Conservation (phyloP, 1,284 basidiomycete genomes). For the Papiliotrema laurentii region DNA sequence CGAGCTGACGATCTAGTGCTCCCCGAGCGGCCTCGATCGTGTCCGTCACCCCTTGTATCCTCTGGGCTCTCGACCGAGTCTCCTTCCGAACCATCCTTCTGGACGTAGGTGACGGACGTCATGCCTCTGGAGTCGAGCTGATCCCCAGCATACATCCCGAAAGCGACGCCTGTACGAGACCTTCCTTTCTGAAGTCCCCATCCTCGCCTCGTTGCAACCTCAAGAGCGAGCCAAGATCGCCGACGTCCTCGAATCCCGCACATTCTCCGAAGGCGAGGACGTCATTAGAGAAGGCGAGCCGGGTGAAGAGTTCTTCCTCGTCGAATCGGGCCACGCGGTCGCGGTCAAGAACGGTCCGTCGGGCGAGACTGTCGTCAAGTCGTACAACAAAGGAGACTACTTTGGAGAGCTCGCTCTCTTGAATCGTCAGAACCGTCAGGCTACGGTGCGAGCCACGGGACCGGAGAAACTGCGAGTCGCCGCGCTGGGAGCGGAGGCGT, state of each 20-base stretch:
- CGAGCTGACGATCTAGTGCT: conserved; percentile 53
- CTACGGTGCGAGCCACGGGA: conserved; percentile 76
- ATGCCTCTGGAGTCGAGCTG: conserved; percentile 2
- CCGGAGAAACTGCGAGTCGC: conserved; percentile 76
- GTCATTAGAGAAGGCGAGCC: conserved; percentile 90
- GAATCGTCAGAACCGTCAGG: conserved; percentile 80
- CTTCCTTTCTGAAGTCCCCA: conserved; percentile 85
- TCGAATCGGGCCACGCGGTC: conserved; percentile 85
- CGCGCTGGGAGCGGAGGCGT: conserved; percentile 86
- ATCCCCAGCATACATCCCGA: conserved; percentile 60
- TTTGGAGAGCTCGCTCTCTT: conserved; percentile 90
- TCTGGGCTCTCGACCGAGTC: conserved; percentile 95
- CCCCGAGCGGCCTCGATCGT: conserved; percentile 91
- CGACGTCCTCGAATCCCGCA: conserved; percentile 82
- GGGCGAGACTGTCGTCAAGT: conserved; percentile 65
- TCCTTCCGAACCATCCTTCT: conserved; percentile 98
- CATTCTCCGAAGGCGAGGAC: conserved; percentile 75
- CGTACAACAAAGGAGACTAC: conserved; percentile 85
- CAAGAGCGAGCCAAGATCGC: conserved; percentile 94
- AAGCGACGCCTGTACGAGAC: conserved; percentile 92
- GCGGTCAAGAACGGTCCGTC: conserved; percentile 72
- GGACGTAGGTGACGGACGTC: conserved; percentile 53
- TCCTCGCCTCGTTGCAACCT: conserved; percentile 77
- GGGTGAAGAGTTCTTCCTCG: conserved; percentile 95
- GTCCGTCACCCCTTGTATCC: conserved; percentile 72